Evolutionary conservation across 2,329 filamentous ascomycete genomes (phyloP).

Genomic region (Pestalotiopsis sp.): DNA sequence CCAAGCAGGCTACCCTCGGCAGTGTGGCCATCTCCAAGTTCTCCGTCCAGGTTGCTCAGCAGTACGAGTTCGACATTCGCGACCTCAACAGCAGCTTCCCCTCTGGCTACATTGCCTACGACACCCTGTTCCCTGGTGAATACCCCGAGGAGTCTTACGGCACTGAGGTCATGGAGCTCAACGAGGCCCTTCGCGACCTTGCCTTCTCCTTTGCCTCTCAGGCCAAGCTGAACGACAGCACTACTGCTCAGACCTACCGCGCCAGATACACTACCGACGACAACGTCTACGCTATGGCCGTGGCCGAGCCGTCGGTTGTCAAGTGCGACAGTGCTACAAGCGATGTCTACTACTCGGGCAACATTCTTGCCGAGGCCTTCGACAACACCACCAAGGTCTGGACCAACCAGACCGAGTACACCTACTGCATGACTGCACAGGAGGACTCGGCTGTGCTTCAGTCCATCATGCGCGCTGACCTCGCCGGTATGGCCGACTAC

Average conservation of each 20-base stretch:
- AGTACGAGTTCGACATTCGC: constrained; percentile 74
- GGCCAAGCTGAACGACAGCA: constrained; percentile 55
- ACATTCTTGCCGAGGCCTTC: constrained; percentile 62
- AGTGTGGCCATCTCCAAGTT: constrained; percentile 70
- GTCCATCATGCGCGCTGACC: constrained; percentile 62
- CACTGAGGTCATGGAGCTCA: constrained; percentile 72
- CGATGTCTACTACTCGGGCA: constrained; percentile 72
- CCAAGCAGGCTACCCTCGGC: constrained; percentile 65
- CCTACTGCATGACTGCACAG: constrained; percentile 73
- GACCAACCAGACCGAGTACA: constrained; percentile 65
- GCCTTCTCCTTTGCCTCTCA: constrained; percentile 53
- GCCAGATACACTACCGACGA: constrained; percentile 50
- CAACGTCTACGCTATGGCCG: constrained; percentile 42
- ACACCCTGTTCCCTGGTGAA: constrained; percentile 53
- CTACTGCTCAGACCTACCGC: constrained; percentile 54
- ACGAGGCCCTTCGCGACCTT: constrained; percentile 54
- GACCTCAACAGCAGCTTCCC: constrained; percentile 67
- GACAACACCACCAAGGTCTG: constrained; percentile 54
- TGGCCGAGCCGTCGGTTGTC: constrained; percentile 54
- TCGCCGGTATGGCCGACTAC: constrained; percentile 64
- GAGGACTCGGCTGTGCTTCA: constrained; percentile 74
- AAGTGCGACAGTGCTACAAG: constrained; percentile 71
- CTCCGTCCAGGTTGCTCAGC: constrained; percentile 73
- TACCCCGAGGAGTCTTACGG: constrained; percentile 66
- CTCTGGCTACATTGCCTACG: constrained; percentile 71